A percentile compares a stretch with the other conserved stretches of the same genome.
Evolutionary conservation across 75 land plant species (phyloP).

Genomic region (Sequoiadendron giganteum): DNA sequence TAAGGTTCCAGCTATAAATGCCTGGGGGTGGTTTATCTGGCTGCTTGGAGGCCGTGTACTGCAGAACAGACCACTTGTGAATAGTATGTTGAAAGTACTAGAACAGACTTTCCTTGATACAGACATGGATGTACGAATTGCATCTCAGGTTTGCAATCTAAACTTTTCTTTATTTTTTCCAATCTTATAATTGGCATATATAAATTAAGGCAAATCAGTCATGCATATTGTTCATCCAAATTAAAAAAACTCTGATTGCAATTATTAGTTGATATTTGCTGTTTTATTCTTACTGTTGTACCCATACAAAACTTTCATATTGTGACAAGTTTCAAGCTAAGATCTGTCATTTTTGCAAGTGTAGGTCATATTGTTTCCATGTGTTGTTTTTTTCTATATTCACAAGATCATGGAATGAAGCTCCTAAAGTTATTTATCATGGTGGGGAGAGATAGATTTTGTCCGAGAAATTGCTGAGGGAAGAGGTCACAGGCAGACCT

Average conservation of each 20-base stretch:
- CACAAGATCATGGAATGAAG: too few relatives aligned
- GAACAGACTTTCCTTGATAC: constrained; percentile 11
- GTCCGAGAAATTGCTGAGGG: too few relatives aligned
- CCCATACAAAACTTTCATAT: too few relatives aligned
- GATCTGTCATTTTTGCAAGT: too few relatives aligned
- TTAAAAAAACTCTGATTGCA: neutral
- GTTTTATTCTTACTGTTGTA: too few relatives aligned
- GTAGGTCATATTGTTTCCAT: too few relatives aligned
- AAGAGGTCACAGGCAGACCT: too few relatives aligned
- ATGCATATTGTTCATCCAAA: neutral
- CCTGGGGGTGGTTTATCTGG: constrained; percentile 5
- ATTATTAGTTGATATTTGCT: neutral
- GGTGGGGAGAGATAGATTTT: too few relatives aligned
- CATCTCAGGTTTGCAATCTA: neutral
- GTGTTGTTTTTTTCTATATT: too few relatives aligned
- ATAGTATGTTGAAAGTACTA: constrained; percentile 9
- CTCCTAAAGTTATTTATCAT: too few relatives aligned
- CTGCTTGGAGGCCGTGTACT: constrained; percentile 10
- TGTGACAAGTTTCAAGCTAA: too few relatives aligned
- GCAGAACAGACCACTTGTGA: constrained; percentile 8
- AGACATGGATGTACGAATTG: constrained; percentile 9
- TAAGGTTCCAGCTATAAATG: constrained; percentile 6
- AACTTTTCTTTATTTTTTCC: neutral
- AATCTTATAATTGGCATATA: neutral
- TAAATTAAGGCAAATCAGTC: neutral